These are phyloP conservation scores for Amanita rimosa DNA, from an alignment of 768 basidiomycete genomes.

Conservation along the genomic window DNA sequence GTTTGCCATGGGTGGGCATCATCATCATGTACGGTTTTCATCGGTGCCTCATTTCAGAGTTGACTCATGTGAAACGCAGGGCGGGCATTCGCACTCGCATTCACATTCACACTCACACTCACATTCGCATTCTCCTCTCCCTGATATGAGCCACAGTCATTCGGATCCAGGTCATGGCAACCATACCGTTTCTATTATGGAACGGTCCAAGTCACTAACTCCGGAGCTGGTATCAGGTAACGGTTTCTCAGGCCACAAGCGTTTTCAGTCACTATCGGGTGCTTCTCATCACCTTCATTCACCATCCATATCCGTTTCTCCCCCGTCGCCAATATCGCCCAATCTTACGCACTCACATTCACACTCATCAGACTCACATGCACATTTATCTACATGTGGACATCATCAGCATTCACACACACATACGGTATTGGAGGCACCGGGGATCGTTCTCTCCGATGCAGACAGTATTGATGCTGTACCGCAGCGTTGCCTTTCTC, in stretches of 20 bases:
- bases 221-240: neutral
- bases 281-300: slow-evolving; percentile 16
- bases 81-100: slow-evolving; percentile 42
- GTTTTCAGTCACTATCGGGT: neutral
- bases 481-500: slow-evolving; percentile 13
- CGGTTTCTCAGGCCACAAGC: neutral
- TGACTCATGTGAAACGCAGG: slow-evolving; percentile 19
- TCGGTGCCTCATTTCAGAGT: slow-evolving; percentile 1
- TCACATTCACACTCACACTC: slow-evolving; percentile 12
- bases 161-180: neutral
- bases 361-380: slow-evolving; percentile 10
- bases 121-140: neutral
- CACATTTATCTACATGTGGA: slow-evolving; percentile 1
- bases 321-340: slow-evolving; percentile 10
- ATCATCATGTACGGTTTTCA: slow-evolving; percentile 55
- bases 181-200: neutral
- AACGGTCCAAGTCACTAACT: neutral
- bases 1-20: slow-evolving; percentile 97
- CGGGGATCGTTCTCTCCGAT: slow-evolving; percentile 5
- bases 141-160: neutral
- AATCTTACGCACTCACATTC: slow-evolving; percentile 13
- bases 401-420: slow-evolving; percentile 10
- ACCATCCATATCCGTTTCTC: slow-evolving; percentile 13
- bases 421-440: slow-evolving; percentile 11
- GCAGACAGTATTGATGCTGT: neutral